These are phyloP conservation scores for Paulownia fortunei DNA, from an alignment of 257 asterid species.

Conservation along the genomic window DNA sequence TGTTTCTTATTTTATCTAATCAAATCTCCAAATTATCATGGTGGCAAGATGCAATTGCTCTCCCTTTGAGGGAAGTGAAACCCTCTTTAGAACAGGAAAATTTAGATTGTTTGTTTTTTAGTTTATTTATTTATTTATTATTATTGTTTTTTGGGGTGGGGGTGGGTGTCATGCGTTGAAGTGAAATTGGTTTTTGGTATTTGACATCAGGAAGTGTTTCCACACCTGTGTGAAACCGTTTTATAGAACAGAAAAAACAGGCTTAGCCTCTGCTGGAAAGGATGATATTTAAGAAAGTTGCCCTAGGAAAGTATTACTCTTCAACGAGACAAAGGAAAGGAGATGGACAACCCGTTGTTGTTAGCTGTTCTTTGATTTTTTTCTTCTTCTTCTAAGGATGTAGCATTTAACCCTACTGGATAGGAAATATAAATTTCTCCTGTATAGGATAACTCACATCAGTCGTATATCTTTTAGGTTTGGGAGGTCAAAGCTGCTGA, in stretches of 20 bases:
- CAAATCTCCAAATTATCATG: background rate
- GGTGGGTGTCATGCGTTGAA: no score
- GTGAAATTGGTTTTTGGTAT: no score
- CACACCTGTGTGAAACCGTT: no score
- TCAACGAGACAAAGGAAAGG: background rate
- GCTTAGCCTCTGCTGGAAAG: no score
- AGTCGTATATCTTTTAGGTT: constrained; percentile 54
- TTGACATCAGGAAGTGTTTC: no score
- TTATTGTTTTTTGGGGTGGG: no score
- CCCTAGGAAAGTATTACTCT: background rate
- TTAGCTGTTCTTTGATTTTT: background rate
- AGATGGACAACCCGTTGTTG: background rate
- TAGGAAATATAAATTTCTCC: background rate
- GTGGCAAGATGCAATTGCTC: background rate
- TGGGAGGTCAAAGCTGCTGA: constrained; percentile 99
- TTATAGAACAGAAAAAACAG: no score
- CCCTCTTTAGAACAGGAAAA: background rate
- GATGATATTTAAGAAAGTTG: background rate
- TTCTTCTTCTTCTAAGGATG: background rate
- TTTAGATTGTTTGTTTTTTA: background rate
- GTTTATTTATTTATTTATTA: no score
- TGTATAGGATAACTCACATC: background rate
- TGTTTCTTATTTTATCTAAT: background rate
- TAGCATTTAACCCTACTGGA: background rate
- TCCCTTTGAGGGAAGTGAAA: background rate